Percentiles rank a stretch among this genome's conserved stretches.
Conservation (phyloP, 192 early-diverging fungal genomes). For the Funneliformis geosporum region DNA sequence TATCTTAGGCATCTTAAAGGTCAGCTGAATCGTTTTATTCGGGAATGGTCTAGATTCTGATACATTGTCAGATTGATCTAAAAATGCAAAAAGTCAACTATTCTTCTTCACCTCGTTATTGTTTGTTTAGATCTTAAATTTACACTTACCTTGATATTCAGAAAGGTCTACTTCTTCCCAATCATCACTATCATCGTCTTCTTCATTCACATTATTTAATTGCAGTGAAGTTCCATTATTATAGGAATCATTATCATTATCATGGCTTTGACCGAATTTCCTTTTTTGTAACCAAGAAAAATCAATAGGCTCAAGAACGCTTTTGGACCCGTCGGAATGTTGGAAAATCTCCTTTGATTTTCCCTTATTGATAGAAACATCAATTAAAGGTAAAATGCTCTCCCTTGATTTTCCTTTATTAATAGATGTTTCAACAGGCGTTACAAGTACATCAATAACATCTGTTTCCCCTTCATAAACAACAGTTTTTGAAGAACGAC, state of each 20-base stretch:
- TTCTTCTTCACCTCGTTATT: background rate
- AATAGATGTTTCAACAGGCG: background rate
- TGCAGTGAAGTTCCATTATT: conserved; percentile 17
- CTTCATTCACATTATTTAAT: conserved; percentile 30
- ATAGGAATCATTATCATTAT: conserved; percentile 4
- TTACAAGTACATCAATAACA: background rate
- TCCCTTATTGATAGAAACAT: background rate
- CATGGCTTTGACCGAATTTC: background rate
- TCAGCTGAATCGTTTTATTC: conserved; percentile 45
- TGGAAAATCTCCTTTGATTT: conserved; percentile 10
- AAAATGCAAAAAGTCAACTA: background rate
- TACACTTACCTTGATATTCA: background rate
- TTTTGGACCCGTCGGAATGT: conserved; percentile 18
- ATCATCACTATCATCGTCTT: conserved; percentile 43
- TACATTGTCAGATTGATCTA: background rate
- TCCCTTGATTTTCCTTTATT: background rate
- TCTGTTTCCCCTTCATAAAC: background rate
- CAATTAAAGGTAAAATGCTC: background rate
- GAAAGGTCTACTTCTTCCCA: conserved; percentile 51
- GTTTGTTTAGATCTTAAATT: background rate
- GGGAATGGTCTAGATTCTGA: background rate
- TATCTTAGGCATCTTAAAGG: conserved; percentile 33
- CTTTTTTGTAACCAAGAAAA: background rate
- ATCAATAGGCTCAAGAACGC: conserved; percentile 23
- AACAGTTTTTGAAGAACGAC: background rate